Percentiles rank a stretch among this genome's conserved stretches.
phyloP scores from a whole-genome alignment of 2,329 filamentous ascomycete genomes.

The Rhinocladiella similis region DNA sequence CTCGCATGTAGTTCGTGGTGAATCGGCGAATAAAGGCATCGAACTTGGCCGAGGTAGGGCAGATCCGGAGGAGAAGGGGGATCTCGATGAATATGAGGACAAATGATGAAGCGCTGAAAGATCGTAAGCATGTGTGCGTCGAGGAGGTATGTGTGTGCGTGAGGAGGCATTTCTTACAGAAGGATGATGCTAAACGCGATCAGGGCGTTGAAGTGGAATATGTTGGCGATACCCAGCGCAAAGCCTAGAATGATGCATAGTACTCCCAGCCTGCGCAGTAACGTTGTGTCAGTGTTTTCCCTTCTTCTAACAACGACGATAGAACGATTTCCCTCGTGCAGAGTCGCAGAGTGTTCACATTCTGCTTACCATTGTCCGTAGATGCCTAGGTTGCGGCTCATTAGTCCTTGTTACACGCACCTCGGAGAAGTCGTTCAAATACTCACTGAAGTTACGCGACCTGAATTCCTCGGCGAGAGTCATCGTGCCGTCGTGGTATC shows the following conservation, averaged over 20 bases:
- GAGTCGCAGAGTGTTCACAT: not conserved
- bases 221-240: conserved; percentile 67
- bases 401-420: not conserved
- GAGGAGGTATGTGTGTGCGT: too few relatives aligned
- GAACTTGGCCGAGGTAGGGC: conserved; percentile 87
- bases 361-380: conserved; percentile 66
- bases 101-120: conserved; percentile 64
- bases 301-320: not conserved
- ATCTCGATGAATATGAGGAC: conserved; percentile 85
- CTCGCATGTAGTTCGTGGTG: conserved; percentile 93
- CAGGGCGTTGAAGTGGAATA: conserved; percentile 62
- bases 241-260: conserved; percentile 66
- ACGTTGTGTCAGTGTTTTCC: conserved; percentile 11
- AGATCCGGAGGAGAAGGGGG: conserved; percentile 93
- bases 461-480: conserved; percentile 63
- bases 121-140: conserved; percentile 1
- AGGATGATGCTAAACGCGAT: conserved; percentile 62
- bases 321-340: not conserved
- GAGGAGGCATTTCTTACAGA: conserved; percentile 45
- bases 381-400: conserved; percentile 52
- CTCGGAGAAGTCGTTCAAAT: conserved; percentile 12
- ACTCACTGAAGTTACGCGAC: conserved; percentile 67
- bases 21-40: conserved; percentile 87
- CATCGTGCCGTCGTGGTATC: conserved; percentile 43
- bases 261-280: conserved; percentile 45